Evolutionary conservation across 1,284 basidiomycete species (phyloP).

Genomic region (Salmacisia buchloeana): DNA sequence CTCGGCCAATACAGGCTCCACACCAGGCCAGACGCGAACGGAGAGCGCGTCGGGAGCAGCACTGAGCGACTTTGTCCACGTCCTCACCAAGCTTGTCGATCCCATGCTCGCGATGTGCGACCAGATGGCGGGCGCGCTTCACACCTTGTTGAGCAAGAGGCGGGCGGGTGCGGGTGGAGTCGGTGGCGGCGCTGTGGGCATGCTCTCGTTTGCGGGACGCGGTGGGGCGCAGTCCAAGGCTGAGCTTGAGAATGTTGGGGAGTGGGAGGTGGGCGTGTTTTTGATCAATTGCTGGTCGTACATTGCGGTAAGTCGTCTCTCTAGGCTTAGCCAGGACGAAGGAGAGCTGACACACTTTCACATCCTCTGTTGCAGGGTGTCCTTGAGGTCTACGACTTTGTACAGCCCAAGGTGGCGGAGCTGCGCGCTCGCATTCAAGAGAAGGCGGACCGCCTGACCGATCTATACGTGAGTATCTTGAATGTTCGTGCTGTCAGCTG

Average conservation of each 20-base stretch:
- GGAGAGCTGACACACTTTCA: background rate
- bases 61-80: slow-evolving; percentile 22
- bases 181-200: no score
- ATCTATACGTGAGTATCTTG: background rate
- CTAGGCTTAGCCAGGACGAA: background rate
- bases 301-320: slow-evolving; percentile 12
- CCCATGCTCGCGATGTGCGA: slow-evolving; percentile 24
- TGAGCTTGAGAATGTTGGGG: slow-evolving; percentile 11
- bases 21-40: background rate
- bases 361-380: slow-evolving; percentile 6
- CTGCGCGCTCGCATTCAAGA: slow-evolving; percentile 9
- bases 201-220: background rate
- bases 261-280: slow-evolving; percentile 29
- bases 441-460: background rate
- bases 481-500: background rate
- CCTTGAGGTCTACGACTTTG: slow-evolving; percentile 16
- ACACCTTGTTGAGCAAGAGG: background rate
- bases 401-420: background rate
- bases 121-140: slow-evolving; percentile 18
- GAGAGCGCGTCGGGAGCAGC: background rate
- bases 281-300: slow-evolving; percentile 27
- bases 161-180: background rate
- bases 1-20: background rate
- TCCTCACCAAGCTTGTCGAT: slow-evolving; percentile 28
- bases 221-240: slow-evolving; percentile 8